Evolutionary conservation across 2,329 filamentous ascomycete genomes (phyloP), one percentile per base, ranked within the genome.

Genomic region (Colletotrichum sp.): DNA sequence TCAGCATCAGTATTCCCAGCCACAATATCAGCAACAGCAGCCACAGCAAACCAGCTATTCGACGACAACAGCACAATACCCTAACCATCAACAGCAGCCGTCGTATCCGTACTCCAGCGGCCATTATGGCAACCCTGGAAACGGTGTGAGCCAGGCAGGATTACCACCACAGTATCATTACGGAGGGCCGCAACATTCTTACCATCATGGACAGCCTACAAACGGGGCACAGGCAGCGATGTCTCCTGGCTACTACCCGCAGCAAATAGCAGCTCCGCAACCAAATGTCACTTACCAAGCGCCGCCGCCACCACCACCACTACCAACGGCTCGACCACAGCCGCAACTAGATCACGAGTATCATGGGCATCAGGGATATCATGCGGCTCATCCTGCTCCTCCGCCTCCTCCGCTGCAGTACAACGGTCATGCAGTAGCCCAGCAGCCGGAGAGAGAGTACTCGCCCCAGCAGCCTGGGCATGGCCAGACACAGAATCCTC

Each of bases 41-140:
- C n/a, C 43, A 6, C 43, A 22, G 43, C 43, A 52, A 52, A 52
- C 4, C 2, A 22, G 6, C n/a, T 52, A 52, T 52, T 52, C n/a
- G 0, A 52, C 10, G n/a, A 52, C 43, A 22, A 25, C 43, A 52
- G 43, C 43, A 52, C 43, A 52, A 13, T 52, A 52, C 43, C n/a
- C 43, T n/a, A 52, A 52, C n/a, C 6, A 52, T 25, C 43, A 52
- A 52, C 43, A 52, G n/a, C 43, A 52, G 0, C 43, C n/a, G 6
- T n/a, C n/a, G 0, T 52, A 1, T 52, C 0, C 43, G 43, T 22
- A 52, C n/a, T 8, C 0, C 43, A 52, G 22, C n/a, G 10, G n/a
- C 0, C 43, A 52, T 52, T 52, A 22, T 52, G 43, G n/a, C n/a
- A 52, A 52, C n/a, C 1, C 43, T 6, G 43, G n/a, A 52, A 2